Base-by-base conservation (phyloP, 2,329 filamentous ascomycete species). In the Trichoderma breve region DNA sequence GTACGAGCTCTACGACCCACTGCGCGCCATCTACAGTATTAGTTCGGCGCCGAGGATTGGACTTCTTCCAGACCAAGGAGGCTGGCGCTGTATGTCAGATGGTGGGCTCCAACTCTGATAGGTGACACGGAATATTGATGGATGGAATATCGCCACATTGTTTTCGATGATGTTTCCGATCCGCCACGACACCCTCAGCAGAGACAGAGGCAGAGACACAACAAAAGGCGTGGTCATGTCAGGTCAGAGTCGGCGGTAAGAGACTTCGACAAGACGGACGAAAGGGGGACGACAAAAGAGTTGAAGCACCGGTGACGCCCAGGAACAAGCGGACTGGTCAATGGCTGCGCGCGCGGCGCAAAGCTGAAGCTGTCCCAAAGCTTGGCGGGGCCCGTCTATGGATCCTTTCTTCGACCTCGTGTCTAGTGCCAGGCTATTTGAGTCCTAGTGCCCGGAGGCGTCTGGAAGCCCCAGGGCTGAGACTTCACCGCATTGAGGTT, bases 401-500 rank as follows among this genome's bases (percentile, higher is more conserved):
- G 61, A 51, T 30, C 34, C 24, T 51, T 43, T 62, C 26, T 24
- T 62, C 57, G 34, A 28, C 60, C 14, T 66, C 63, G 63, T 26
- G 30, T 43, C 32, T 58, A 58, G 64, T 67, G 51, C 36, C 66
- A 51, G 66, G 28, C 57, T 70, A 70, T 51, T 53, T 61, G 66
- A 36, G 30, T n/a, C 12, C 24, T 70, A 70, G 66, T 70, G 66
- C 36, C 39, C 28, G 36, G 26, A 28, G 21, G 39, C 47, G 66
- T 53, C 57, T 51, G 36, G 26, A 47, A 61, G 26, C 28, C 32
- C 26, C 36, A 47, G 66, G 39, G 57, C 55, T 51, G 53, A 36
- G 55, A 61, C 66, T 70, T 70, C 57, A 70, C 66, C 66, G 66
- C 66, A 70, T 70, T 62, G 57, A 70, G 66, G 55, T 36, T 51